phyloP scores from a whole-genome alignment of 31 red algal species.

The Bonnemaisonia californica region DNA sequence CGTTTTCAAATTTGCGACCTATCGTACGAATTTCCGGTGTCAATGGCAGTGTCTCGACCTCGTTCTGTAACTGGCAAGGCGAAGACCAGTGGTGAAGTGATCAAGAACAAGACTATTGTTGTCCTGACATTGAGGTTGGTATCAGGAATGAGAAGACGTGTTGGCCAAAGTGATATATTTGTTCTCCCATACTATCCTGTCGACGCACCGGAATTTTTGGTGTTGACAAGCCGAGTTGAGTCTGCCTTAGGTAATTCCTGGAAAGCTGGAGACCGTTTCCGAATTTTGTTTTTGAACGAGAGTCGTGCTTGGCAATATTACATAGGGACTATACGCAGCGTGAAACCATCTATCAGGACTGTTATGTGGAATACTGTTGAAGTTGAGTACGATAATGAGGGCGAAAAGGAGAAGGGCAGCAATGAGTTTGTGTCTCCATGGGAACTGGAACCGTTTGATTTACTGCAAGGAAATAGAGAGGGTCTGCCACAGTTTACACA shows the following conservation, averaged over 20 bases:
- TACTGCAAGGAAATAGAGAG: slow-evolving; percentile 27
- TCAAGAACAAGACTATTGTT: slow-evolving; percentile 33
- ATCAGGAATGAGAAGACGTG: slow-evolving; percentile 16
- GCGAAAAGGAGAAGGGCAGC: slow-evolving; percentile 56
- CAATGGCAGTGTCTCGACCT: slow-evolving; percentile 12
- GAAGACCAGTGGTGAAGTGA: background rate
- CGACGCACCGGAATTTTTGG: slow-evolving; percentile 85
- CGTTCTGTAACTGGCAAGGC: slow-evolving; percentile 16
- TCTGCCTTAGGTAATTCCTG: slow-evolving; percentile 60
- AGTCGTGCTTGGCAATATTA: slow-evolving; percentile 75
- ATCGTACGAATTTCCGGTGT: slow-evolving; percentile 56
- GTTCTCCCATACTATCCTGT: slow-evolving; percentile 82
- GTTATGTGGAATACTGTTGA: slow-evolving; percentile 82
- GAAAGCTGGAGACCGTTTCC: slow-evolving; percentile 77
- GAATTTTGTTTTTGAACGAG: slow-evolving; percentile 84
- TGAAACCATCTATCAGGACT: slow-evolving; percentile 41
- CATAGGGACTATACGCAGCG: slow-evolving; percentile 51
- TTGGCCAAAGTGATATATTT: slow-evolving; percentile 38
- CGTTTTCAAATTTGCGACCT: slow-evolving; percentile 67
- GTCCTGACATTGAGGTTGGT: slow-evolving; percentile 49
- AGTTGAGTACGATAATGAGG: slow-evolving; percentile 82
- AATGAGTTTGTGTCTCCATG: slow-evolving; percentile 75
- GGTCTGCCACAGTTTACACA: background rate
- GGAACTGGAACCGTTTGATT: slow-evolving; percentile 71
- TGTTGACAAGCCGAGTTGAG: slow-evolving; percentile 70